Evolutionary conservation across 495 filamentous ascomycete genomes (phyloP), one percentile per base, ranked within the genome.

Genomic region (Sphaerosporella brunnea): DNA sequence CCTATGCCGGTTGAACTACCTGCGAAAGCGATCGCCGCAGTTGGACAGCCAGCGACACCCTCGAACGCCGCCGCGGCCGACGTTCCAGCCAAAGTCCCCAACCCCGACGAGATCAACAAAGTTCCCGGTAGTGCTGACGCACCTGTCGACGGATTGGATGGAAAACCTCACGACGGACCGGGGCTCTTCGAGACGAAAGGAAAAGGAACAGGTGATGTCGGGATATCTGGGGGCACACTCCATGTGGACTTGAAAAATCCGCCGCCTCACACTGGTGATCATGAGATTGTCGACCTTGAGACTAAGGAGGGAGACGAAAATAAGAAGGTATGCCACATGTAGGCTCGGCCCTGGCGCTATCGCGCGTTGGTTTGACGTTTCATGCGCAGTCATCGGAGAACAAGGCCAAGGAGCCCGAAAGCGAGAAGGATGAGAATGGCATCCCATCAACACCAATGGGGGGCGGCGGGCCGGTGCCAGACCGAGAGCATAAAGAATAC

Each of bases 141-240:
- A 52, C 90, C 92, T 0, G 81, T 96, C 4, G 90, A 97, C 62
- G 92, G 90, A 26, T 81, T 84, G 52, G 90, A 97, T 70, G 90
- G 90, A 21, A 87, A 85, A 68, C 90, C 90, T 25, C 90, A 97
- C 62, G 75, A 76, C 20, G 90, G 90, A 7, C 90, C 92, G 2
- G 69, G 69, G 16, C 53, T 61, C n/a, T 58, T 61, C 28, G 59
- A 65, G 37, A 58, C 41, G 4, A 51, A 48, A 5, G 56, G 54
- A 45, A 64, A 62, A 48, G 55, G 53, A 23, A 51, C 47, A 2
- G 60, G 54, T 1, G 51, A 59, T 35, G 41, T 60, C 19, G 58
- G 58, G 13, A 54, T 61, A 8, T 58, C 53, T 44, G 58, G 58
- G 11, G 58, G 58, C 2, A 43, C 46, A 23, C 42, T 50, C 1